Percentiles rank a stretch among this genome's conserved stretches.
Evolutionary conservation across 371 early-diverging fungal species (phyloP).

Genomic region (Mucor saturninus): DNA sequence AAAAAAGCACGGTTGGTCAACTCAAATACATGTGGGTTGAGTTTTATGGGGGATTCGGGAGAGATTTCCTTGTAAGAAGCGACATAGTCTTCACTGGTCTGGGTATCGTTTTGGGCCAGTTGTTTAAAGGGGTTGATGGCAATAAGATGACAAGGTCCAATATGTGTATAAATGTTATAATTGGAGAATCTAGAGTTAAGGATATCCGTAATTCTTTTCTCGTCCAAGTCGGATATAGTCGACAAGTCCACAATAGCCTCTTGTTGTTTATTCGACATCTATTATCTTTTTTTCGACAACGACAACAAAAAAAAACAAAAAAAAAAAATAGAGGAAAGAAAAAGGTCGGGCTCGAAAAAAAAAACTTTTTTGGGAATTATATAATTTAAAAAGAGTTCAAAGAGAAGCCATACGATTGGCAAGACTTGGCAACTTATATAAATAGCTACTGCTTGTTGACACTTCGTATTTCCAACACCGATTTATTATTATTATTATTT

Average conservation of each 20-base stretch:
- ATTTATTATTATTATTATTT: neutral
- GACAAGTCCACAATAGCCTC: constrained; percentile 9
- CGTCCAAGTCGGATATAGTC: neutral
- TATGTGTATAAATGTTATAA: constrained; percentile 57
- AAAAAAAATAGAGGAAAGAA: neutral
- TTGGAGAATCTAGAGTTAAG: constrained; percentile 25
- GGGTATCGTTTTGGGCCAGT: constrained; percentile 56
- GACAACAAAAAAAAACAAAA: constrained; percentile 1
- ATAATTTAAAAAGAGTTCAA: neutral
- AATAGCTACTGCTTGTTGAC: constrained; percentile 2
- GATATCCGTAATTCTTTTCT: constrained; percentile 10
- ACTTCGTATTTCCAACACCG: neutral
- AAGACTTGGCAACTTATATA: constrained; percentile 1
- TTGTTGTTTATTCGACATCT: neutral
- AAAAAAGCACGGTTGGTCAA: constrained; percentile 64
- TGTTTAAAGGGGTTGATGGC: constrained; percentile 56
- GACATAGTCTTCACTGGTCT: constrained; percentile 69
- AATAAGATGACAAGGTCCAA: constrained; percentile 60
- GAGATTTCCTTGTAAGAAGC: constrained; percentile 62
- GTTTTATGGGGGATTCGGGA: constrained; percentile 32
- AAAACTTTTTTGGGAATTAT: neutral
- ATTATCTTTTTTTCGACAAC: neutral
- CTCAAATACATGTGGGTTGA: constrained; percentile 83
- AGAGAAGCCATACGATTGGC: neutral
- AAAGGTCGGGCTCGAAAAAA: neutral